Conservation (phyloP, 805 yeast genomes). For the Kuraishia borneana region DNA sequence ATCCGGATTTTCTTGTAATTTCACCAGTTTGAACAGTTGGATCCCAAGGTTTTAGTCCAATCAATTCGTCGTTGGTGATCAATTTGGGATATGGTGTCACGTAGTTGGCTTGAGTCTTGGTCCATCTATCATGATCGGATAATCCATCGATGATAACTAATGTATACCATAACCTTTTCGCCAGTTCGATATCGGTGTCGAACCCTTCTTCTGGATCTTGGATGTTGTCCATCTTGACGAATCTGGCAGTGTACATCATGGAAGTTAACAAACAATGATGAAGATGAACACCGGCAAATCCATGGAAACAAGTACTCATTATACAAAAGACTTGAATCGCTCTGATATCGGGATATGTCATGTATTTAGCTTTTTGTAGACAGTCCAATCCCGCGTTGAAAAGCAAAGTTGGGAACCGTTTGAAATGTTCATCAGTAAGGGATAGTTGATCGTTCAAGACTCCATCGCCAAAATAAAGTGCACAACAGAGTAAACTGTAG, state of each 20-base stretch:
- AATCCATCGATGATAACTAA: neutral
- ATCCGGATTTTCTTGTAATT: neutral
- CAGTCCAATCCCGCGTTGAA: slow-evolving; percentile 20
- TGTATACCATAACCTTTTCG: neutral
- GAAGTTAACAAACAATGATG: slow-evolving; percentile 13
- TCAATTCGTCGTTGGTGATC: neutral
- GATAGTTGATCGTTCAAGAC: slow-evolving; percentile 9
- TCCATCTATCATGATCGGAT: neutral
- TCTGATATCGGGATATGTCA: slow-evolving; percentile 16
- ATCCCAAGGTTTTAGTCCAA: neutral
- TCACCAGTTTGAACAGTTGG: neutral
- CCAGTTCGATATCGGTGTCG: neutral
- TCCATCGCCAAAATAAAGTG: slow-evolving; percentile 15
- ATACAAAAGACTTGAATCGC: slow-evolving; percentile 17
- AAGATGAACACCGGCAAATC: slow-evolving; percentile 18
- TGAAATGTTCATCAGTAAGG: slow-evolving; percentile 13
- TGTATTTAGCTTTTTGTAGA: slow-evolving; percentile 18
- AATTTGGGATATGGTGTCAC: neutral
- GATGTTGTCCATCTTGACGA: slow-evolving; percentile 13
- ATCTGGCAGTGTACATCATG: slow-evolving; percentile 14
- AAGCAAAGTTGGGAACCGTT: slow-evolving; percentile 15
- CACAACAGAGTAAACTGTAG: slow-evolving; percentile 19
- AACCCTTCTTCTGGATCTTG: neutral
- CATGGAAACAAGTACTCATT: slow-evolving; percentile 15
- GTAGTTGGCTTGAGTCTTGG: too few relatives aligned